These are phyloP conservation scores for Nakazawaea ambrosiae DNA, from an alignment of 805 yeast genomes.

Conservation along the genomic window DNA sequence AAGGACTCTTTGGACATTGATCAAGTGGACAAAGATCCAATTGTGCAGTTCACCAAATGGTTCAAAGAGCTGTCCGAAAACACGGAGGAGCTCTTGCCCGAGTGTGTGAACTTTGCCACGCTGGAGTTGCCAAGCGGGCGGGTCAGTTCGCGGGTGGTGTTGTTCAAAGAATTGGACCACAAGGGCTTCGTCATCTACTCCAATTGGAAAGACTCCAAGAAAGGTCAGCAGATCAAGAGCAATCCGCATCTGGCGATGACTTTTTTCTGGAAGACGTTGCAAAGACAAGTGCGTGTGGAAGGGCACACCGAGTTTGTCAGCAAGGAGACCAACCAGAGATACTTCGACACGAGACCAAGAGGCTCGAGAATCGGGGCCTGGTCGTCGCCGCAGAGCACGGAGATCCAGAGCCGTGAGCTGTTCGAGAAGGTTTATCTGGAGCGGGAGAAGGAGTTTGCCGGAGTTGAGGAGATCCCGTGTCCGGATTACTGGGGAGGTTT, in stretches of 20 bases:
- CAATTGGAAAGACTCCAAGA: conserved; percentile 86
- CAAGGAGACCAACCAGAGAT: conserved; percentile 66
- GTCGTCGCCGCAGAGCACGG: conserved; percentile 85
- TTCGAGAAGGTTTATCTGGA: conserved; percentile 46
- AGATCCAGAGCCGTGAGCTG: conserved; percentile 50
- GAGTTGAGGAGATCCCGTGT: conserved; percentile 68
- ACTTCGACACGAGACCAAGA: conserved; percentile 83
- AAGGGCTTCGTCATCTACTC: conserved; percentile 84
- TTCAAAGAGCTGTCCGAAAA: conserved; percentile 63
- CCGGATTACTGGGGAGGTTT: conserved; percentile 97
- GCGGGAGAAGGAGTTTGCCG: conserved; percentile 52
- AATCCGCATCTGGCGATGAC: conserved; percentile 80
- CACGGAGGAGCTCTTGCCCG: conserved; percentile 60
- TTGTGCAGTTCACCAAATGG: conserved; percentile 79
- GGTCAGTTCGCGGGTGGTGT: conserved; percentile 75
- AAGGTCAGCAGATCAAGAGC: conserved; percentile 58
- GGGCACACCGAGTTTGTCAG: conserved; percentile 72
- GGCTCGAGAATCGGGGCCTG: conserved; percentile 95
- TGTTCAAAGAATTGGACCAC: conserved; percentile 83
- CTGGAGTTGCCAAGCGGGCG: conserved; percentile 87
- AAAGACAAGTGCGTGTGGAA: conserved; percentile 91
- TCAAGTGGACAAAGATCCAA: conserved; percentile 54
- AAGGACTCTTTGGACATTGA: conserved; percentile 50
- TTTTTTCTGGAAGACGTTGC: conserved; percentile 87
- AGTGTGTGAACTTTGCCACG: conserved; percentile 81